These are phyloP conservation scores for Podaxis mareebaensis DNA, from an alignment of 768 basidiomycete species.

Conservation along the genomic window DNA sequence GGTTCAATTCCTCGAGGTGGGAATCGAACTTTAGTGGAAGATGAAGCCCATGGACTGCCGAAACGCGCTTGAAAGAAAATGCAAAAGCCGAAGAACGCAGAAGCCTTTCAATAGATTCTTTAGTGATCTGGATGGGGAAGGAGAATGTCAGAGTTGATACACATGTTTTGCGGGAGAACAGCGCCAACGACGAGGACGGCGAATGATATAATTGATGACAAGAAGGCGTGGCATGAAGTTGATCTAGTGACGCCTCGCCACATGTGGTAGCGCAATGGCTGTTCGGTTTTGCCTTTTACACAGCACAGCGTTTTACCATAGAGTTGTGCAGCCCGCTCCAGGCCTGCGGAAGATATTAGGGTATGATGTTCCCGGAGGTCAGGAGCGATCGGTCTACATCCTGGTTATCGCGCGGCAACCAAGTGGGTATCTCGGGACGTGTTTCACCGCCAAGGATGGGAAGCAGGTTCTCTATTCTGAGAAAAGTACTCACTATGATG, in stretches of 20 bases:
- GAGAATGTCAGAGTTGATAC: not conserved
- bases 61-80: constrained; percentile 60
- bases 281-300: not conserved
- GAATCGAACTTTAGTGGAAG: constrained; percentile 83
- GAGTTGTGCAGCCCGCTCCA: too few species aligned
- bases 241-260: not conserved
- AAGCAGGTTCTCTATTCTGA: not conserved
- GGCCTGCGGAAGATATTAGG: too few species aligned
- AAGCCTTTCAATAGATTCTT: constrained; percentile 58
- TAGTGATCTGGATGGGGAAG: constrained; percentile 47
- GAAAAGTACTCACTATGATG: constrained; percentile 46
- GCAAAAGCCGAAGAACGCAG: constrained; percentile 66
- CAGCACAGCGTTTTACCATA: constrained; percentile 1
- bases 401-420: not conserved
- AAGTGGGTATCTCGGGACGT: not conserved
- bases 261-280: not conserved
- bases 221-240: not conserved
- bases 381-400: too few species aligned
- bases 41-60: constrained; percentile 64
- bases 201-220: not conserved
- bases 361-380: too few species aligned
- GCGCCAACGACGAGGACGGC: not conserved
- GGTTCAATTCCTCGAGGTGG: constrained; percentile 72
- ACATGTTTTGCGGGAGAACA: not conserved
- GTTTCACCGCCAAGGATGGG: not conserved